Evolutionary conservation across 2,329 filamentous ascomycete species (phyloP), one percentile per base, ranked within the genome.

Genomic region (Graphiopsis chlorocephala): DNA sequence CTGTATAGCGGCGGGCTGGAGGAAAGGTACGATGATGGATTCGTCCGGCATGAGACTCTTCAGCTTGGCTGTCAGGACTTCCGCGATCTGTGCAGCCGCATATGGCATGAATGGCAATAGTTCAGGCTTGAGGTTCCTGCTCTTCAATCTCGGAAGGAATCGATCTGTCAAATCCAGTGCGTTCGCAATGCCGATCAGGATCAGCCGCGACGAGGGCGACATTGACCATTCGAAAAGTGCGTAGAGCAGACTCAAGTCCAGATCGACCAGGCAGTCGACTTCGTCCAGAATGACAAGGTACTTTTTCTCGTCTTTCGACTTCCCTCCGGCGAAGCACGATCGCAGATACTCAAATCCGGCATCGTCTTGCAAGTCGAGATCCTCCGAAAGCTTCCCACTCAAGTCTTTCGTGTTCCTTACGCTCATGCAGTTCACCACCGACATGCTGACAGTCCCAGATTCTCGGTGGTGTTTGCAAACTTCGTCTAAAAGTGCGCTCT

Each of bases 181-280:
- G 73, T 99, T 99, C 71, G 95, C 95, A 73, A 99, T 97, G 56
- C 95, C 95, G 58, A 99, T 86, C 20, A 99, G 82, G 38, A 95
- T 82, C 5, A 99, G 87, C 23, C 86, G 87, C 0, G 95, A 97
- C 1, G 86, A 86, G 68, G 88, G 88, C 67, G 92, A 87, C 72
- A 99, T 82, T 1, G 95, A 96, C 93, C 94, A 98, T 75, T 97
- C 93, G 71, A 99, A 97, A n/a, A 99, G 83, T 67, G 88, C 90
- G 79, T 98, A 97, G 15, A 99, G 82, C 63, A 95, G 90, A 70
- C 96, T 92, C 65, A 95, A 82, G 70, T 97, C 94, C 68, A 97
- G 83, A 1, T 91, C 94, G 47, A 99, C 83, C 58, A 99, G 88
- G 73, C 96, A 91, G 73, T 99, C 95, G 66, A 99, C 94, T 79